These are phyloP conservation scores for Gossypium trilobum DNA, from an alignment of 441 rosid genomes.

Conservation along the genomic window DNA sequence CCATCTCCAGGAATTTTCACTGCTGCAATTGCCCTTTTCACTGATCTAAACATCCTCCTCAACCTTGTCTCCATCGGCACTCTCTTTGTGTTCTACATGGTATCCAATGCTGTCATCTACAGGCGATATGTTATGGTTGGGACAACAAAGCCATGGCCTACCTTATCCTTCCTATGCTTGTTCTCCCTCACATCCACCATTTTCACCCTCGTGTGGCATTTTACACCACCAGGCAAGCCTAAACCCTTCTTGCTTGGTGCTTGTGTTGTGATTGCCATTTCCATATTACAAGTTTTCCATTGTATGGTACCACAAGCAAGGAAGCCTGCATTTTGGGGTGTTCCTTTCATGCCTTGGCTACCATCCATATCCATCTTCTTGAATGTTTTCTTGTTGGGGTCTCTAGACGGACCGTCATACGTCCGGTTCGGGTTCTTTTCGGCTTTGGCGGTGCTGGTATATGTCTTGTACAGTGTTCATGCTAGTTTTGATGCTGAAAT, in stretches of 20 bases:
- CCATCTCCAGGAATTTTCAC: constrained; percentile 61
- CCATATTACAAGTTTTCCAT: constrained; percentile 42
- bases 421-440: constrained; percentile 62
- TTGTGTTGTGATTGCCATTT: constrained; percentile 30
- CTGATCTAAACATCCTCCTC: constrained; percentile 60
- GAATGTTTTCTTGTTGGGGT: constrained; percentile 70
- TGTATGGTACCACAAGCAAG: constrained; percentile 54
- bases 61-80: constrained; percentile 84
- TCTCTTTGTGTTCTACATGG: constrained; percentile 87
- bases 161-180: constrained; percentile 52
- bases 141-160: constrained; percentile 64
- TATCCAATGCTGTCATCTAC: constrained; percentile 72
- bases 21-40: constrained; percentile 65
- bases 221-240: constrained; percentile 40
- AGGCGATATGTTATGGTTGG: constrained; percentile 53
- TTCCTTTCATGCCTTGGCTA: constrained; percentile 83
- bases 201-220: constrained; percentile 62
- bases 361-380: constrained; percentile 70
- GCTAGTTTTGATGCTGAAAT: constrained; percentile 75
- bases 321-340: constrained; percentile 79
- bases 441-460: constrained; percentile 44
- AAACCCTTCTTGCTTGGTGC: constrained; percentile 50
- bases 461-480: constrained; percentile 73
- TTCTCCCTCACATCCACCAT: constrained; percentile 47
- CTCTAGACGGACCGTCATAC: constrained; percentile 58